Evolutionary conservation across 192 early-diverging fungal species (phyloP), one percentile per base, ranked within the genome.

Genomic region (Spizellomyces punctatus): DNA sequence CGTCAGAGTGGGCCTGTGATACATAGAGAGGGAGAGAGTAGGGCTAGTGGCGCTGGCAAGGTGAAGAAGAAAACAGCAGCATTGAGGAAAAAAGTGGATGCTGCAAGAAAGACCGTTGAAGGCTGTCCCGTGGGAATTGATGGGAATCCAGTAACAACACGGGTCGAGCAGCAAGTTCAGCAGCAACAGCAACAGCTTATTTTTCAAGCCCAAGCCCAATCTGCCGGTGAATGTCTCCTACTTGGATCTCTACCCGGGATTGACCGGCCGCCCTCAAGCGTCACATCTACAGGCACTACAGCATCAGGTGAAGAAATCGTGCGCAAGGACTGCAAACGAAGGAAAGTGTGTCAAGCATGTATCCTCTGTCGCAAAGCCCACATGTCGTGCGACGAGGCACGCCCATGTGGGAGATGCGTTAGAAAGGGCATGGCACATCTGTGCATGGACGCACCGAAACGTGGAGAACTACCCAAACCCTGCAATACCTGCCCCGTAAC

Each of bases 321-420:
- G 9, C 63, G 27, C 14, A 70, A 63, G 45, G 65, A 67, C 17
- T 54, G 59, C n/a, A 83, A 83, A 52, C 63, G 82, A 7, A 64
- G 80, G 10, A 84, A 84, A 70, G 82, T 84, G 17, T 79, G 76
- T 21, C 82, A 87, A 58, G 96, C 96, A 16, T 98, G 96, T 74
- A 93, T 96, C 27, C 94, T 91, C 73, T 98, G 96, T 82, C 88
- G 95, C 75, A 86, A 95, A 77, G 92, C 91, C 36, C 96, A 98
- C 78, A 98, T 98, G 96, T 67, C 78, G 27, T 72, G 58, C 76
- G 83, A 85, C 44, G 81, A 81, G 82, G 91, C 92, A 64, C 91
- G 96, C 16, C 96, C 96, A 44, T 98, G 96, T 78, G 91, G 93
- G 75, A 89, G 96, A 56, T 98, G 96, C 73, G 92, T 95, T 64